Evolutionary conservation across 345 rosid genomes (phyloP).

Genomic region (Gossypium australe): DNA sequence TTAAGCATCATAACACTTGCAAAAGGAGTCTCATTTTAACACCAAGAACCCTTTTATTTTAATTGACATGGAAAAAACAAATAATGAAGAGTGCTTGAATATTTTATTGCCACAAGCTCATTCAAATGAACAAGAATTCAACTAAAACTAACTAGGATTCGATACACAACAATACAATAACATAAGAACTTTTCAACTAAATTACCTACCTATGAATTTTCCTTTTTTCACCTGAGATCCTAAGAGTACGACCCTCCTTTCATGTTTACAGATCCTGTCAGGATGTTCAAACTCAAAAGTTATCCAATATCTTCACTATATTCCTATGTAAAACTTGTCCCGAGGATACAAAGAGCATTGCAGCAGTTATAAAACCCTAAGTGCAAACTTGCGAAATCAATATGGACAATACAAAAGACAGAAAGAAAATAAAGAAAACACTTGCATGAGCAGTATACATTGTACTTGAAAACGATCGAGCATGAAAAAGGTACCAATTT

Average conservation of each 20-base stretch:
- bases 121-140: conserved; percentile 10
- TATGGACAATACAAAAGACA: conserved; percentile 16
- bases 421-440: background rate
- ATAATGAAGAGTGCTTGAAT: background rate
- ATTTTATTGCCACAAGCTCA: conserved; percentile 6
- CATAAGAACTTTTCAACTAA: conserved; percentile 29
- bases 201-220: conserved; percentile 28
- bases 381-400: conserved; percentile 18
- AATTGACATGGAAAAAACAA: background rate
- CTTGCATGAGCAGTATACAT: conserved; percentile 24
- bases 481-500: conserved; percentile 14
- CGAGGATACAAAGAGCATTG: conserved; percentile 16
- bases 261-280: conserved; percentile 26
- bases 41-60: background rate
- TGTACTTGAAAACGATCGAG: conserved; percentile 15
- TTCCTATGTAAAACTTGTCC: conserved; percentile 26
- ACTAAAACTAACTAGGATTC: conserved; percentile 17
- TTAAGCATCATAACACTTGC: background rate
- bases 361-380: conserved; percentile 18
- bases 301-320: conserved; percentile 23
- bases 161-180: conserved; percentile 27
- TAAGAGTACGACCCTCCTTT: conserved; percentile 14
- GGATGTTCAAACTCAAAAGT: conserved; percentile 12
- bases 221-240: conserved; percentile 16
- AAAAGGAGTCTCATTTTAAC: background rate